phyloP scores from a whole-genome alignment of 176 grass and related monocot species.

The Phyllostachys edulis region DNA sequence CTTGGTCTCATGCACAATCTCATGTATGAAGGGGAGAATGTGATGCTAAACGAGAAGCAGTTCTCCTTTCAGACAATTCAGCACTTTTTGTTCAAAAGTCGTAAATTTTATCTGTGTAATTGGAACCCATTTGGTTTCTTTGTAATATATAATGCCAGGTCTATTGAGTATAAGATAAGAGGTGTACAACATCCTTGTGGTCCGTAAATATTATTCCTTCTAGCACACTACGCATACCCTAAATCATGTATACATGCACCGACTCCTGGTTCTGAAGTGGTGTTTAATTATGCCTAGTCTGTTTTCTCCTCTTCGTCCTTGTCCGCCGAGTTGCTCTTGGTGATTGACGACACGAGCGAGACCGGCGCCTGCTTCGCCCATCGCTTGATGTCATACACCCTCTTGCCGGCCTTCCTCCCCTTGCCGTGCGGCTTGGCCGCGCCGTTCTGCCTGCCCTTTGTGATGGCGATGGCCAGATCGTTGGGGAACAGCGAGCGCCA shows the following conservation, averaged over 20 bases:
- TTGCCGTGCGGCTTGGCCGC: slow-evolving; percentile 31
- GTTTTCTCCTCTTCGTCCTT: slow-evolving; percentile 58
- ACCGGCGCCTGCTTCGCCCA: slow-evolving; percentile 89
- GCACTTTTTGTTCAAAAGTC: neutral
- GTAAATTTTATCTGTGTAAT: neutral
- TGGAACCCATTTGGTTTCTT: neutral
- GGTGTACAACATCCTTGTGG: no score
- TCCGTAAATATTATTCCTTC: neutral
- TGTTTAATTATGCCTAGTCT: neutral
- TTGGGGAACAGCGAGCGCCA: slow-evolving; percentile 96
- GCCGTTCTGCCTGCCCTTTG: slow-evolving; percentile 53
- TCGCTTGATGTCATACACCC: slow-evolving; percentile 66
- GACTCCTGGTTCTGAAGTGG: neutral
- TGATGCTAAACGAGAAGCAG: slow-evolving; percentile 41
- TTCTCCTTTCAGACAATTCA: neutral
- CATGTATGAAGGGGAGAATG: slow-evolving; percentile 68
- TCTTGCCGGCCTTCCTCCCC: slow-evolving; percentile 63
- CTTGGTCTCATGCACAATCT: slow-evolving; percentile 64
- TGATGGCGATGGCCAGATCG: slow-evolving; percentile 97
- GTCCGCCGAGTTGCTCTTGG: slow-evolving; percentile 66
- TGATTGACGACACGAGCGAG: slow-evolving; percentile 79
- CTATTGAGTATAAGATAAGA: neutral
- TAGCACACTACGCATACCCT: neutral
- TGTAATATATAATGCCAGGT: slow-evolving; percentile 3
- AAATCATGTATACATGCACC: neutral